Base-by-base conservation (phyloP, 768 basidiomycete species). In the Sarcomyxa edulis region DNA sequence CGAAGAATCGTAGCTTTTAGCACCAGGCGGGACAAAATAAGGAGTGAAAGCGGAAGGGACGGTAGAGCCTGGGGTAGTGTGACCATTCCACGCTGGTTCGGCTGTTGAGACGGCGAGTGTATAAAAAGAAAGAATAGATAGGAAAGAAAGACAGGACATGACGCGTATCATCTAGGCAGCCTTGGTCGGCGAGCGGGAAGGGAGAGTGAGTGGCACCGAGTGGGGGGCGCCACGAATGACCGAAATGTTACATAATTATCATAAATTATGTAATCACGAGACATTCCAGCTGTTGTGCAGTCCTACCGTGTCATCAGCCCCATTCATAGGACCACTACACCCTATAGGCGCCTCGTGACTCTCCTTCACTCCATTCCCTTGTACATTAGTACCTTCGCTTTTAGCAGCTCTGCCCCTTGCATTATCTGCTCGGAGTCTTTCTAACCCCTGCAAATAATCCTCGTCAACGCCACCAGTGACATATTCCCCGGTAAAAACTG, bases 401-500 rank as follows among this genome's bases (percentile, higher is more conserved):
- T 51, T 50, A 20, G 61, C 40, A 32, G 34, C 51, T 60, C 81
- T 82, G 16, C 64, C 61, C 58, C 91, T 84, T 19, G 75, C 74
- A 51, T 88, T 86, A 53, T 98, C 95, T 25, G 84, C 83, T 14
- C 96, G 76, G 39, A 90, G 53, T 25, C 63, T 66, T 59, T 97
- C 90, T 27, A 99, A 53, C 43, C 78, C 66, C 25, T 65, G 58
- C 33, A 99, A 68, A 64, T 99, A 98, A 31, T 54, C 70, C 48
- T 89, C 84, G 49, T 88, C 81, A 18, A 99, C 85, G 11, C 85
- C 86, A 12, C 96, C 95, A 2, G 95, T 99, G 35, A 98, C 78
- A 57, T 99, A 99, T 56, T 96, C 81, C 31, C 96, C 96, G 7
- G 89, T 91, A 63, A 98, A 99, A 16, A 99, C 95, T 10, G 95